Evolutionary conservation across 192 early-diverging fungal species (phyloP), one percentile per base, ranked within the genome.

Genomic region (Paraglomus occultum): DNA sequence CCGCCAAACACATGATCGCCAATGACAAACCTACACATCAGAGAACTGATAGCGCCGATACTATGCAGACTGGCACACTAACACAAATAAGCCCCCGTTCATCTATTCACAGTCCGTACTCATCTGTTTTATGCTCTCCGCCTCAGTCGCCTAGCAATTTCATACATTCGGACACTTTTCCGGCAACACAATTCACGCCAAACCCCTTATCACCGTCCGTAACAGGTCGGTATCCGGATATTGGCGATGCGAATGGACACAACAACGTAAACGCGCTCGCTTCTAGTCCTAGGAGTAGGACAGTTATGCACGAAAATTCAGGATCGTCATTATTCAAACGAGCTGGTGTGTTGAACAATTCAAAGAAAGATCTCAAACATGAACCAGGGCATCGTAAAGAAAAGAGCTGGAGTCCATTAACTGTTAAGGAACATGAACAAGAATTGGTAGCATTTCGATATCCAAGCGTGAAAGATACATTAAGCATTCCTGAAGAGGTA

Each of bases 361-460:
- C 50, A 17, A 38, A 62, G n/a, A 62, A 62, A 44, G 59, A 62
- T 17, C 14, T 43, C 18, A 38, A 62, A 43, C 6, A 48, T 47
- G 20, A 51, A n/a, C 11, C 15, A 38, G 38, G 47, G 31, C 45
- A 64, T 9, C 44, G 23, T 38, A 64, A 31, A 14, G 63, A 50
- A 64, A 64, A 50, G 38, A 50, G 18, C 17, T 49, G 63, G 46
- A 23, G 20, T 5, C 17, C 44, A 47, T 23, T 64, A 42, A 31
- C 44, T 50, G 15, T 46, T 18, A 64, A 64, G 14, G 63, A 64
- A 20, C 31, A 51, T 3, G 63, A 64, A 31, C 18, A 8, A 8
- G 44, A 64, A 64, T 64, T 64, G 43, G 47, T 64, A 48, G 63
- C 63, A 38, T 64, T 64, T 64, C 63, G 63, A n/a, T 64, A 64